Conservation (phyloP, 2,329 filamentous ascomycete species). For the Fusarium sp. region DNA sequence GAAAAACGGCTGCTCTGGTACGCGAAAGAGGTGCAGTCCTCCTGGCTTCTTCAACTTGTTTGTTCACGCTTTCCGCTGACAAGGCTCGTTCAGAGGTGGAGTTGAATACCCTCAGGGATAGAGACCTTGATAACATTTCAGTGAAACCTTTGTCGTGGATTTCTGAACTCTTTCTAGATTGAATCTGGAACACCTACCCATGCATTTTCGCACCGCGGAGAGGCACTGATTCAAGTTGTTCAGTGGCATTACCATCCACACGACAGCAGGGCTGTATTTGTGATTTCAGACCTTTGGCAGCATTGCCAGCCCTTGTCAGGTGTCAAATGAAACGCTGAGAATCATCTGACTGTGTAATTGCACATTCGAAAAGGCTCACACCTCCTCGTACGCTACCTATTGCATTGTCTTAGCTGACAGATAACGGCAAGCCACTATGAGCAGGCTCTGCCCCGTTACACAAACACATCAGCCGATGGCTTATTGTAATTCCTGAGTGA, state of each 20-base stretch:
- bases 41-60: background rate
- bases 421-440: background rate
- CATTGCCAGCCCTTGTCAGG: background rate
- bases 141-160: background rate
- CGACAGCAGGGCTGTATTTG: background rate
- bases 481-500: background rate
- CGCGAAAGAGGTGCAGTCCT: background rate
- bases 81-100: background rate
- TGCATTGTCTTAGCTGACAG: background rate
- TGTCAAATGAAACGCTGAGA: background rate
- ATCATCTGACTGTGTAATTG: background rate
- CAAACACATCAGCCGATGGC: background rate
- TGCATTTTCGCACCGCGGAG: background rate
- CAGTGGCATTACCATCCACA: background rate
- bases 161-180: background rate
- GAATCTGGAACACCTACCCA: background rate
- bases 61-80: background rate
- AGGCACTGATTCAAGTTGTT: background rate
- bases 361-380: background rate
- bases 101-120: background rate
- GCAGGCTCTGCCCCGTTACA: background rate
- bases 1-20: background rate
- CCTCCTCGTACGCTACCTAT: background rate
- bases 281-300: background rate
- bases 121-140: background rate